Evolutionary conservation across 1,284 basidiomycete genomes (phyloP).

Genomic region (Microbotryomycetes sp.): DNA sequence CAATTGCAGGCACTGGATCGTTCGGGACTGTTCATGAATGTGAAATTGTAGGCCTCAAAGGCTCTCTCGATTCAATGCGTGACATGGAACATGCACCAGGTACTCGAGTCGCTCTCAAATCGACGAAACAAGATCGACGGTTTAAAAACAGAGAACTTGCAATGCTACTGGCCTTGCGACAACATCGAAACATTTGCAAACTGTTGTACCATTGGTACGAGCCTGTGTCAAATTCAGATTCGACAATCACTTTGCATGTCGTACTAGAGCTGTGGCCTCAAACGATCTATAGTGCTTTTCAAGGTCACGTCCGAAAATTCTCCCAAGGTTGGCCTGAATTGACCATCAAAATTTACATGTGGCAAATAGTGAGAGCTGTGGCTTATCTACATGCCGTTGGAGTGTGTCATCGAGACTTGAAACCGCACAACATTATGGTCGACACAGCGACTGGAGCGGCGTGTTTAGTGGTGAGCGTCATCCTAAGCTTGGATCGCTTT

Average conservation of each 20-base stretch:
- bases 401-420: slow-evolving; percentile 85
- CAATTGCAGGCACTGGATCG: slow-evolving; percentile 89
- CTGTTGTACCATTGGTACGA: slow-evolving; percentile 97
- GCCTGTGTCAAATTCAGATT: slow-evolving; percentile 61
- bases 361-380: slow-evolving; percentile 80
- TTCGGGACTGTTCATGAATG: slow-evolving; percentile 92
- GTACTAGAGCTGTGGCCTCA: slow-evolving; percentile 85
- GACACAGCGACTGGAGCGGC: slow-evolving; percentile 84
- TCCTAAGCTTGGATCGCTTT: too few relatives aligned
- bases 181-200: slow-evolving; percentile 95
- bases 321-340: slow-evolving; percentile 98
- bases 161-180: slow-evolving; percentile 95
- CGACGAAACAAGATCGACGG: slow-evolving; percentile 97
- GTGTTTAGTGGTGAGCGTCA: slow-evolving; percentile 12
- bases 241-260: slow-evolving; percentile 98
- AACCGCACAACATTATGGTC: slow-evolving; percentile 90
- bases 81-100: background rate
- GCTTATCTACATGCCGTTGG: slow-evolving; percentile 92
- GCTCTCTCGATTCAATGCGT: background rate
- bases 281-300: slow-evolving; percentile 95
- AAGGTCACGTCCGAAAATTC: slow-evolving; percentile 57
- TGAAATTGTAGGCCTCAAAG: slow-evolving; percentile 43
- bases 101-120: slow-evolving; percentile 46
- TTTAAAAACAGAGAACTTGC: slow-evolving; percentile 99
- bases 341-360: slow-evolving; percentile 77